phyloP scores from a whole-genome alignment of 768 basidiomycete genomes.

The Cystobasidium tubakii region DNA sequence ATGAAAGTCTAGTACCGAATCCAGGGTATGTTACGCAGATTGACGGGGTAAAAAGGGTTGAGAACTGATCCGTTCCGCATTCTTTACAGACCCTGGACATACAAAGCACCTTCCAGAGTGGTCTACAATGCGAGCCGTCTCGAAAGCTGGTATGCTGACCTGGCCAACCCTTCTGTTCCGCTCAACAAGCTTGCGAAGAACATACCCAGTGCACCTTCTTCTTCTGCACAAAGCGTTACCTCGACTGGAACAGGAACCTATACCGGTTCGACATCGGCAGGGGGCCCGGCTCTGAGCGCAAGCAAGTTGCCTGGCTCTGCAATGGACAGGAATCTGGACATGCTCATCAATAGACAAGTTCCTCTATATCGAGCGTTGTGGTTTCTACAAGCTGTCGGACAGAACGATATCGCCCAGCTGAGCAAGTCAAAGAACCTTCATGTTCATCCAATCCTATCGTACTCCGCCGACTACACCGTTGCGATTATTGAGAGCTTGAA shows the following conservation, averaged over 20 bases:
- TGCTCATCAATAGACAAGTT: slow-evolving; percentile 8
- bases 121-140: slow-evolving; percentile 9
- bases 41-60: not conserved
- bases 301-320: not conserved
- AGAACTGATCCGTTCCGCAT: not conserved
- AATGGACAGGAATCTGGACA: slow-evolving; percentile 14
- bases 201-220: slow-evolving; percentile 1
- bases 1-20: not conserved
- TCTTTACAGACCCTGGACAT: not conserved
- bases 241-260: slow-evolving; percentile 1
- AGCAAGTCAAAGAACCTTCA: slow-evolving; percentile 8
- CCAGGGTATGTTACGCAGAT: not conserved
- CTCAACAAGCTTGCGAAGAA: slow-evolving; percentile 6
- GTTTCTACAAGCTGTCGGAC: slow-evolving; percentile 19
- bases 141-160: slow-evolving; percentile 3
- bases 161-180: slow-evolving; percentile 4
- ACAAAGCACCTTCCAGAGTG: slow-evolving; percentile 1
- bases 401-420: slow-evolving; percentile 10
- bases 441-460: not conserved
- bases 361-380: slow-evolving; percentile 1
- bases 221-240: not conserved
- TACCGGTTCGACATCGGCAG: not conserved
- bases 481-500: not conserved
- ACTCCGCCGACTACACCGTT: slow-evolving; percentile 20
- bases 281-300: not conserved